Evolutionary conservation across 2,329 filamentous ascomycete species (phyloP), one percentile per base, ranked within the genome.

Genomic region (Clarireedia monteithiana): DNA sequence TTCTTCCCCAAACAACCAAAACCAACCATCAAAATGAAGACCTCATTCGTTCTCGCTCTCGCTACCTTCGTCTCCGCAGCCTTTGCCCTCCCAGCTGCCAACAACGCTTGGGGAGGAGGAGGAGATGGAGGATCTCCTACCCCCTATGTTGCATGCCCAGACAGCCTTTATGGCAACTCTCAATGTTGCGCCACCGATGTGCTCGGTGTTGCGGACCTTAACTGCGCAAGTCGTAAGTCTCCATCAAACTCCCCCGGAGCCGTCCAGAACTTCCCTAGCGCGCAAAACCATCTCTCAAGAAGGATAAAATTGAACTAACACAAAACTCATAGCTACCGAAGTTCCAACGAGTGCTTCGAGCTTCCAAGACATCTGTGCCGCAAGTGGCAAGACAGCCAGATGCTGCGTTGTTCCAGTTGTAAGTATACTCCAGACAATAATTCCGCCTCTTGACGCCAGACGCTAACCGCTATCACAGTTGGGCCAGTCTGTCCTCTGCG

Each of bases 121-220:
- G 20, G 20, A 20, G 30, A 20, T 20, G 20, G 30, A 34, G 9
- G 9, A 34, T 34, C 30, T 34, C 2, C 30, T 20, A 2, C 17
- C 17, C 17, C 17, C 17, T 20, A 20, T 20, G 17, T 20, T 20
- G 17, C 17, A 20, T 20, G 17, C 17, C 17, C 17, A 20, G 17
- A 20, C 17, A 20, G 17, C 2, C 17, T 20, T 20, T 20, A 20
- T 20, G 17, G 17, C 17, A 20, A 20, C 17, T 1, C 77, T 4
- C 76, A 79, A 61, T 86, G 83, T 74, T 86, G 83, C 66, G 78
- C 81, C 15, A 83, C 81, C 24, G 80, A 85, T 61, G 75, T 85
- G 34, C 76, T 85, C 42, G 76, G 79, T 58, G 61, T 84, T 57
- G 79, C 76, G 2, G 72, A 81, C 66, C 71, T 83, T 23, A 72